phyloP scores from a whole-genome alignment of 1,284 basidiomycete species.

The Xerocomus minutiporus region DNA sequence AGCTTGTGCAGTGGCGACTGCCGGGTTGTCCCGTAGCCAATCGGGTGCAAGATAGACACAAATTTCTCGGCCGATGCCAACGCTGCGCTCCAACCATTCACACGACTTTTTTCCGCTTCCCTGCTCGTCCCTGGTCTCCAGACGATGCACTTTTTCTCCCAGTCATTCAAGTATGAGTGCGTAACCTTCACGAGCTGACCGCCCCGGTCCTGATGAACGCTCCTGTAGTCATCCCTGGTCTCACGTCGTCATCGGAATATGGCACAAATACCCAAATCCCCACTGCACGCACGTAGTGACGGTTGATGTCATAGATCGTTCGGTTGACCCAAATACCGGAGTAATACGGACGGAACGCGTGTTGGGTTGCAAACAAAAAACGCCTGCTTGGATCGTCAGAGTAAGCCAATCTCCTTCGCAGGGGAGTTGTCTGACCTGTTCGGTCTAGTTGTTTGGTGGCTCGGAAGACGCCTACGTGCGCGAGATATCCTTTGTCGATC shows the following conservation, averaged over 20 bases:
- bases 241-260: slow-evolving; percentile 84
- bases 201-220: slow-evolving; percentile 16
- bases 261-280: slow-evolving; percentile 95
- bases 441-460: slow-evolving; percentile 72
- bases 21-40: slow-evolving; percentile 29
- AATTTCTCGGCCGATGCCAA: slow-evolving; percentile 16
- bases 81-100: slow-evolving; percentile 15
- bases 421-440: slow-evolving; percentile 4
- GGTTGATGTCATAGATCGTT: slow-evolving; percentile 83
- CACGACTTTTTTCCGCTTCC: slow-evolving; percentile 22
- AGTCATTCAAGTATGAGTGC: slow-evolving; percentile 69
- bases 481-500: slow-evolving; percentile 90
- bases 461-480: slow-evolving; percentile 92
- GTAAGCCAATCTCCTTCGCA: slow-evolving; percentile 40
- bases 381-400: slow-evolving; percentile 80
- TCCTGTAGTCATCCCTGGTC: slow-evolving; percentile 73
- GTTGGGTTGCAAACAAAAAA: slow-evolving; percentile 81
- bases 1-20: not conserved
- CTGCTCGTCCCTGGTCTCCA: slow-evolving; percentile 11
- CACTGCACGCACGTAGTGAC: slow-evolving; percentile 89
- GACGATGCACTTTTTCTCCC: slow-evolving; percentile 72
- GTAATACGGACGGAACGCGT: slow-evolving; percentile 85
- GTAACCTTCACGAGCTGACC: slow-evolving; percentile 24
- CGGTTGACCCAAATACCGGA: slow-evolving; percentile 78
- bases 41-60: slow-evolving; percentile 20